Evolutionary conservation across 306 rosid species (phyloP), one percentile per base, ranked within the genome.

Genomic region (Begonia peltatifolia): DNA sequence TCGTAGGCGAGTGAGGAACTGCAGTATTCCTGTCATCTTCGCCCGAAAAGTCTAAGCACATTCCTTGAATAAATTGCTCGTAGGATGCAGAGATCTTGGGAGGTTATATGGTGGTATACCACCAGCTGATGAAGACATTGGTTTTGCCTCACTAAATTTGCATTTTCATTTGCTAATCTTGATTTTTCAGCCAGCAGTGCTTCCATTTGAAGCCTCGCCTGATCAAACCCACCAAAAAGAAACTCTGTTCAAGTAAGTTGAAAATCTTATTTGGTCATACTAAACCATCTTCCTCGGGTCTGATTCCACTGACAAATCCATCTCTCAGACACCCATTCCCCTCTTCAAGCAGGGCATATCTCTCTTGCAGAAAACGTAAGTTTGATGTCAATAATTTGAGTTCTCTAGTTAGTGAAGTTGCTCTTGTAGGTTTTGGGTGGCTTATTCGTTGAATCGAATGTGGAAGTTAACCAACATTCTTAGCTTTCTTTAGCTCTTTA

Each of bases 151-250:
- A 69, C 59, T 1, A 86, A 76, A 67, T 71, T 92, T 64, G 96
- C 81, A 61, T 92, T 92, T 44, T 92, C 99, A 59, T 68, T 83
- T 3, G 99, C 96, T 62, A 92, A 53, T 63, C 96, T 78, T 1
- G 99, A 84, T 59, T 92, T 92, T 71, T 92, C 99, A 15, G 88
- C 83, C 13, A 86, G 84, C 59, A 86, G 65, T 63, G 93, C 94
- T 73, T 92, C 96, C 67, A 92, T 71, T 66, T 92, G 99, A 76
- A 92, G 99, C 74, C 94, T 86, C 77, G 86, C 93, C 95, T 86
- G 68, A 46, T 50, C 23, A 54, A 30, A 30, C 38, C 48, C 23
- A 6, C 18, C 60, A 23, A 22, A 62, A 30, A 30, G 38, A 30
- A 30, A 30, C 38, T 30, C 7, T 3, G 38, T 30, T 30, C 6